Conservation (phyloP, 176 grass and related monocot genomes). For the Guadua angustifolia region DNA sequence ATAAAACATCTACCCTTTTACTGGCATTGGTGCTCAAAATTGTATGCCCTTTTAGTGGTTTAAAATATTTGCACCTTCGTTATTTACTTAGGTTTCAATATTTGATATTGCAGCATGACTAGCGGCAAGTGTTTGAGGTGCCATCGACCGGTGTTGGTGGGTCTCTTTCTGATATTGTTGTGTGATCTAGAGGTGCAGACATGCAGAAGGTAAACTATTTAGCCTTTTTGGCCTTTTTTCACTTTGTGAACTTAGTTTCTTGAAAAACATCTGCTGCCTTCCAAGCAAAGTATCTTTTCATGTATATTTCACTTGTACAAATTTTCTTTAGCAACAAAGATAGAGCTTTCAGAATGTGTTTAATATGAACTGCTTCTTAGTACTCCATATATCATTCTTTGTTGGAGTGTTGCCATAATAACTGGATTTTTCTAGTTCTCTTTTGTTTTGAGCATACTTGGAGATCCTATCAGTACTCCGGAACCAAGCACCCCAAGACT, state of each 20-base stretch:
- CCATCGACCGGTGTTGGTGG: constrained; percentile 76
- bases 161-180: constrained; percentile 76
- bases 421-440: constrained; percentile 3
- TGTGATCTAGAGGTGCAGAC: constrained; percentile 81
- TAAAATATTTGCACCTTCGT: constrained; percentile 20
- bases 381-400: background rate
- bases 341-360: constrained; percentile 11
- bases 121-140: constrained; percentile 86
- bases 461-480: constrained; percentile 59
- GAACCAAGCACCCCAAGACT: constrained; percentile 62
- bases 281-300: background rate
- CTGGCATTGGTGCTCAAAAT: constrained; percentile 7
- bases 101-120: constrained; percentile 78
- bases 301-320: too few relatives aligned
- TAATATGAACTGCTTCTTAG: background rate
- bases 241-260: constrained; percentile 4
- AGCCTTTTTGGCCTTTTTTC: constrained; percentile 16
- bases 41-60: background rate
- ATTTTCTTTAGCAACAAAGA: too few relatives aligned
- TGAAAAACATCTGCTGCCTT: constrained; percentile 3
- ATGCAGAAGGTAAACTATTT: constrained; percentile 67
- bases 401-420: constrained; percentile 14
- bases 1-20: background rate
- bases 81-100: constrained; percentile 37
- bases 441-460: constrained; percentile 44